Evolutionary conservation across 1,284 basidiomycete species (phyloP).

Genomic region (Tilletiopsis washingtonensis): DNA sequence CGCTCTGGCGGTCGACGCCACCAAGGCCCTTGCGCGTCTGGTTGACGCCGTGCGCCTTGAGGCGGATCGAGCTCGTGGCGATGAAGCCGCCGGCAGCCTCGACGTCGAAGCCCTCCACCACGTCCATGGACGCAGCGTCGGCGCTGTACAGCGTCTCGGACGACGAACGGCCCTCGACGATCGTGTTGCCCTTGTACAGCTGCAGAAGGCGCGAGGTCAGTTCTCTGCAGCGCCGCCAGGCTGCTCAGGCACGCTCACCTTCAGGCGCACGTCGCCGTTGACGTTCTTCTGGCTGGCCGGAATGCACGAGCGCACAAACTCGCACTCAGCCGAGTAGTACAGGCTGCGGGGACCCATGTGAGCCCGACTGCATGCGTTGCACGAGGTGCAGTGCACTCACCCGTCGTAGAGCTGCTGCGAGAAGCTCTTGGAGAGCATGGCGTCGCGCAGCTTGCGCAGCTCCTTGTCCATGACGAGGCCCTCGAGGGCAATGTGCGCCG

Average conservation of each 20-base stretch:
- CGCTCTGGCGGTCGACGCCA: constrained; percentile 30
- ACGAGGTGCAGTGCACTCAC: too few relatives aligned
- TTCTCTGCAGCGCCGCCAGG: too few relatives aligned
- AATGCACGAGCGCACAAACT: constrained; percentile 66
- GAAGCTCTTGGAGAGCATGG: constrained; percentile 80
- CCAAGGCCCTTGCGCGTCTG: constrained; percentile 32
- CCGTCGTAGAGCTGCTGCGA: constrained; percentile 90
- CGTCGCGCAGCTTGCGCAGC: constrained; percentile 82
- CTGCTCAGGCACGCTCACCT: too few relatives aligned
- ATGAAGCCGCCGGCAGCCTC: constrained; percentile 44
- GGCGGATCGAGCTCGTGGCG: constrained; percentile 42
- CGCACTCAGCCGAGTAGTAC: constrained; percentile 95
- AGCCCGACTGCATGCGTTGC: too few relatives aligned
- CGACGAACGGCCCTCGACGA: constrained; percentile 84
- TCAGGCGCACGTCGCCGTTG: constrained; percentile 82
- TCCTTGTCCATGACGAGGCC: constrained; percentile 95
- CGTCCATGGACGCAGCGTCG: constrained; percentile 97
- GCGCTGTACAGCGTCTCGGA: constrained; percentile 88
- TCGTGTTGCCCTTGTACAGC: constrained; percentile 92
- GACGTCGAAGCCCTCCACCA: constrained; percentile 84
- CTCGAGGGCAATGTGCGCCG: constrained; percentile 92
- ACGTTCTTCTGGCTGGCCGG: constrained; percentile 90
- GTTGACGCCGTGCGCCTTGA: constrained; percentile 39
- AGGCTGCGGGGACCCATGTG: too few relatives aligned
- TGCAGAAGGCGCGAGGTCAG: too few relatives aligned